phyloP scores from a whole-genome alignment of 1,284 basidiomycete genomes.

The Ustilago curta region DNA sequence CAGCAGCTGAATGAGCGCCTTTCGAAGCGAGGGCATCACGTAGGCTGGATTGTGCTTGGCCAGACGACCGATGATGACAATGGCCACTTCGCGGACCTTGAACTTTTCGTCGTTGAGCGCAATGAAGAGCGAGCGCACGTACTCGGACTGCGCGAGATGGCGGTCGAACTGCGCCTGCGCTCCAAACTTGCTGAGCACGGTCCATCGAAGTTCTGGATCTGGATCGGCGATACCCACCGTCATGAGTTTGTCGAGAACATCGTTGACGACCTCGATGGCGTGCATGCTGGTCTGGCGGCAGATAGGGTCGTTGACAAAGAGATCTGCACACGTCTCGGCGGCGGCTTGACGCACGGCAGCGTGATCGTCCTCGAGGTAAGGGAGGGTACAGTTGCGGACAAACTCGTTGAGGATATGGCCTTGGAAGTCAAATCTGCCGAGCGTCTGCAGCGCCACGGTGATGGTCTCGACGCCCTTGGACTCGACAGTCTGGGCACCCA shows the following conservation, averaged over 20 bases:
- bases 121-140: slow-evolving; percentile 95
- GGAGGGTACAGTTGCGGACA: slow-evolving; percentile 89
- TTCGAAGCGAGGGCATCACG: slow-evolving; percentile 96
- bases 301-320: slow-evolving; percentile 92
- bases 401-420: slow-evolving; percentile 93
- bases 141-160: slow-evolving; percentile 98
- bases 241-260: slow-evolving; percentile 95
- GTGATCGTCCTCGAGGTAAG: slow-evolving; percentile 93
- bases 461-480: slow-evolving; percentile 76
- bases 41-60: slow-evolving; percentile 97
- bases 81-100: slow-evolving; percentile 90
- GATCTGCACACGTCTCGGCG: slow-evolving; percentile 88
- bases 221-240: slow-evolving; percentile 98
- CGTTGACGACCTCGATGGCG: slow-evolving; percentile 96
- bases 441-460: slow-evolving; percentile 85
- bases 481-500: slow-evolving; percentile 72
- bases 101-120: slow-evolving; percentile 98
- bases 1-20: slow-evolving; percentile 93
- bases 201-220: slow-evolving; percentile 63
- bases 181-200: slow-evolving; percentile 86
- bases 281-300: slow-evolving; percentile 96
- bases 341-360: slow-evolving; percentile 89
- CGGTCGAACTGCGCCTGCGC: slow-evolving; percentile 95
- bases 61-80: slow-evolving; percentile 90
- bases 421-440: slow-evolving; percentile 93